Evolutionary conservation across 2,329 filamentous ascomycete species (phyloP).

Genomic region (Epichloe baconii): DNA sequence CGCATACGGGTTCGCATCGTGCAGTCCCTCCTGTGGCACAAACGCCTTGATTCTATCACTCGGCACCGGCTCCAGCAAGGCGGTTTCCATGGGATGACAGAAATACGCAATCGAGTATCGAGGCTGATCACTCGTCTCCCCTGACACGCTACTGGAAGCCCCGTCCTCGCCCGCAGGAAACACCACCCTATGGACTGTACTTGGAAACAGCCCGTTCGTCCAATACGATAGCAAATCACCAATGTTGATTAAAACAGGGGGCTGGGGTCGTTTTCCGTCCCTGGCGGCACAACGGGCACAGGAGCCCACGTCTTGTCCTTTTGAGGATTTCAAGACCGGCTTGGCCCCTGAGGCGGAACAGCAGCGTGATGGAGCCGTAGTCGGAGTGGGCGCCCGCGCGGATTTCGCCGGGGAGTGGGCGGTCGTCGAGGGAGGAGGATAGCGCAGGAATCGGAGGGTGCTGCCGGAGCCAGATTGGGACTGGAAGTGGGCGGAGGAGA

Average conservation of each 20-base stretch:
- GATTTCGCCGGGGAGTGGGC: constrained; percentile 45
- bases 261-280: constrained; percentile 42
- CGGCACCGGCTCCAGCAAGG: constrained; percentile 43
- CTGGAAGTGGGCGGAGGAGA: constrained; percentile 36
- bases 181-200: constrained; percentile 79
- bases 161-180: constrained; percentile 32
- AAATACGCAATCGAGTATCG: constrained; percentile 58
- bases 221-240: constrained; percentile 64
- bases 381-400: constrained; percentile 88
- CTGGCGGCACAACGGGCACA: constrained; percentile 52
- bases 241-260: constrained; percentile 74
- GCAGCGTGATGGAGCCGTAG: constrained; percentile 59
- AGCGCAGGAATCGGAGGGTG: constrained; percentile 60
- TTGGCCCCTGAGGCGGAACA: constrained; percentile 78
- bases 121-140: constrained; percentile 36
- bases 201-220: constrained; percentile 79
- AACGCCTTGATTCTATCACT: constrained; percentile 40
- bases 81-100: constrained; percentile 46
- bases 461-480: constrained; percentile 35
- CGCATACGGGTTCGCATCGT: constrained; percentile 32
- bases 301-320: constrained; percentile 43
- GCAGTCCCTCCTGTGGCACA: constrained; percentile 17
- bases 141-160: constrained; percentile 16
- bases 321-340: constrained; percentile 75
- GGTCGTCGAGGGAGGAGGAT: constrained; percentile 41